Percentiles rank a stretch among this genome's conserved stretches.
Conservation (phyloP, 768 basidiomycete species). For the Gautieria morchelliformis region DNA sequence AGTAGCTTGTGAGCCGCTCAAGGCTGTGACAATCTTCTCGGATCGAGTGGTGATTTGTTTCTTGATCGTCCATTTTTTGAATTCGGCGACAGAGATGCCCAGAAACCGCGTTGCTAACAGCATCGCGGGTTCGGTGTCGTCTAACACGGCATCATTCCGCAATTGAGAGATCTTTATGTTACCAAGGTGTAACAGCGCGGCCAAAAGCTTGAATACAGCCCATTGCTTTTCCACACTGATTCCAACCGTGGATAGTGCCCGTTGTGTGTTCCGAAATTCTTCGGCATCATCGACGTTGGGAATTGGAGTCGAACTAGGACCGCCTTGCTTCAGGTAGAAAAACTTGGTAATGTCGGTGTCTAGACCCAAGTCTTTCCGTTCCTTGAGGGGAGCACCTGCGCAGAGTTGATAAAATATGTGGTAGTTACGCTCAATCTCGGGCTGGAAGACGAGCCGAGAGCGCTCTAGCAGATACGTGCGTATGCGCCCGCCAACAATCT, state of each 20-base stretch:
- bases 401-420: constrained; percentile 99
- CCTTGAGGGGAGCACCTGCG: constrained; percentile 89
- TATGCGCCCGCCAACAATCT: constrained; percentile 98
- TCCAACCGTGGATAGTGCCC: constrained; percentile 92
- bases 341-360: constrained; percentile 82
- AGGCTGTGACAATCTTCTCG: constrained; percentile 87
- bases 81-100: constrained; percentile 82
- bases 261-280: constrained; percentile 89
- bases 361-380: constrained; percentile 89
- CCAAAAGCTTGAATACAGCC: constrained; percentile 92
- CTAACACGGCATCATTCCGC: constrained; percentile 74
- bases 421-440: constrained; percentile 94
- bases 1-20: constrained; percentile 82
- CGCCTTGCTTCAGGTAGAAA: constrained; percentile 88
- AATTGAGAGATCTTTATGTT: constrained; percentile 85
- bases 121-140: constrained; percentile 75
- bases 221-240: constrained; percentile 97
- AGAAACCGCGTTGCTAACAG: constrained; percentile 80
- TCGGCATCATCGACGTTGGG: constrained; percentile 91
- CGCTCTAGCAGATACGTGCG: constrained; percentile 97
- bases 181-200: constrained; percentile 92
- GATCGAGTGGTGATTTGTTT: constrained; percentile 91
- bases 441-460: constrained; percentile 95
- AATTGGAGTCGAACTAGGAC: constrained; percentile 78
- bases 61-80: constrained; percentile 99